Conservation (phyloP, 495 filamentous ascomycete species). For the Talaromyces borbonicus region DNA sequence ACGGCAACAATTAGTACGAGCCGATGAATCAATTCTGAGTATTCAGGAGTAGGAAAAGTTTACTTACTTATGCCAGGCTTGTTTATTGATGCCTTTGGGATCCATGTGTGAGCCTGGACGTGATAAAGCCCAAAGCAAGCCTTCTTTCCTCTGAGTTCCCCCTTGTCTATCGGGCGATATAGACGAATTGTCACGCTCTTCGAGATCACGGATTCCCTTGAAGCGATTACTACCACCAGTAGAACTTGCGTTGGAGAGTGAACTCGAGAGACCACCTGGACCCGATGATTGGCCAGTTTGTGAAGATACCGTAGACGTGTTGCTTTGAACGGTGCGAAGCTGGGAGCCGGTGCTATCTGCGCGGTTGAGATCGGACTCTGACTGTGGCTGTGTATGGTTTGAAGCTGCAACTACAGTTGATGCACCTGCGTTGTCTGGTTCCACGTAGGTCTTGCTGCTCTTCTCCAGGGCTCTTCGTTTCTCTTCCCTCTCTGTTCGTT, state of each 20-base stretch:
- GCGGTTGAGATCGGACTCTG: slow-evolving; percentile 57
- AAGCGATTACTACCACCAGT: slow-evolving; percentile 55
- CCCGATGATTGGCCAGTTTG: slow-evolving; percentile 31
- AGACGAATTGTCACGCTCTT: slow-evolving; percentile 57
- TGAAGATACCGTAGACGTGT: slow-evolving; percentile 36
- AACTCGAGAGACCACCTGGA: slow-evolving; percentile 19
- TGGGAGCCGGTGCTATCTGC: slow-evolving; percentile 65
- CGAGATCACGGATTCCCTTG: slow-evolving; percentile 80
- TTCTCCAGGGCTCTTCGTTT: slow-evolving; percentile 85
- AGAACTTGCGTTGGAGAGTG: slow-evolving; percentile 25
- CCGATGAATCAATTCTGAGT: not conserved
- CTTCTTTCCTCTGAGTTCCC: slow-evolving; percentile 70
- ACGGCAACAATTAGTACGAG: not conserved
- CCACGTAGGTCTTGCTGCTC: slow-evolving; percentile 69
- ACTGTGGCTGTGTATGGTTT: slow-evolving; percentile 32
- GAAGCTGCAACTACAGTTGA: slow-evolving; percentile 18
- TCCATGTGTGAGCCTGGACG: slow-evolving; percentile 91
- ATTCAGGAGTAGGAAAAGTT: slow-evolving; percentile 12
- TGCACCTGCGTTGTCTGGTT: slow-evolving; percentile 49
- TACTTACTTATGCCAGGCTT: slow-evolving; percentile 99
- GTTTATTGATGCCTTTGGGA: slow-evolving; percentile 88
- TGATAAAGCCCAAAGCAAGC: slow-evolving; percentile 87
- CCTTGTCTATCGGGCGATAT: slow-evolving; percentile 24
- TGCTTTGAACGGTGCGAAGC: slow-evolving; percentile 40
- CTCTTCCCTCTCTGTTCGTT: slow-evolving; percentile 86